Percentiles rank a stretch among this genome's conserved stretches.
Conservation (phyloP, 176 grass and related monocot species). For the Lolium perenne region DNA sequence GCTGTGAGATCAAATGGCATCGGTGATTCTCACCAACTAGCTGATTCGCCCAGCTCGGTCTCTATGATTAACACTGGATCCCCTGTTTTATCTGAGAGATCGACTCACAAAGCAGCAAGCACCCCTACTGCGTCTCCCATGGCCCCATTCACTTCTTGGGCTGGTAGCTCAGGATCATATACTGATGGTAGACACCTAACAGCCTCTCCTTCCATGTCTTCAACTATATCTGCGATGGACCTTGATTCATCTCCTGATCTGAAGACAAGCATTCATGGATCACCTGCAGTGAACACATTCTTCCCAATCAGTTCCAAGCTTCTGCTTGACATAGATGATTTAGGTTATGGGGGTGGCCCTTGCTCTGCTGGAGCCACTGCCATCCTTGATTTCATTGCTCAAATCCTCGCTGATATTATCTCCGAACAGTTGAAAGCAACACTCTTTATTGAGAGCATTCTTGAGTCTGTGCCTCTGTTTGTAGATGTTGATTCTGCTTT, state of each 20-base stretch:
- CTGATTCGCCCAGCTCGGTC: slow-evolving; percentile 71
- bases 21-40: slow-evolving; percentile 46
- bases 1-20: slow-evolving; percentile 54
- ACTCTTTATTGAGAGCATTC: slow-evolving; percentile 80
- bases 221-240: slow-evolving; percentile 73
- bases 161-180: slow-evolving; percentile 59
- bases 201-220: slow-evolving; percentile 74
- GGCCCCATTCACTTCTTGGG: slow-evolving; percentile 77
- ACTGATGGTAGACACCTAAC: slow-evolving; percentile 69
- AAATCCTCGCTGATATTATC: slow-evolving; percentile 92
- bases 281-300: slow-evolving; percentile 58
- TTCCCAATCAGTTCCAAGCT: slow-evolving; percentile 82
- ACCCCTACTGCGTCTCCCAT: slow-evolving; percentile 86
- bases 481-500: slow-evolving; percentile 82
- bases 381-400: slow-evolving; percentile 96
- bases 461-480: slow-evolving; percentile 91
- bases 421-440: slow-evolving; percentile 87
- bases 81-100: slow-evolving; percentile 82
- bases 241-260: slow-evolving; percentile 71
- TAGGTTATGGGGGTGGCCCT: slow-evolving; percentile 94
- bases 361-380: slow-evolving; percentile 97
- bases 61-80: slow-evolving; percentile 74
- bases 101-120: slow-evolving; percentile 62
- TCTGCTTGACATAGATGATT: slow-evolving; percentile 94
- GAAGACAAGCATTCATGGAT: slow-evolving; percentile 64